phyloP scores from a whole-genome alignment of 1,139 yeast genomes.

The Candida freyschussii region DNA sequence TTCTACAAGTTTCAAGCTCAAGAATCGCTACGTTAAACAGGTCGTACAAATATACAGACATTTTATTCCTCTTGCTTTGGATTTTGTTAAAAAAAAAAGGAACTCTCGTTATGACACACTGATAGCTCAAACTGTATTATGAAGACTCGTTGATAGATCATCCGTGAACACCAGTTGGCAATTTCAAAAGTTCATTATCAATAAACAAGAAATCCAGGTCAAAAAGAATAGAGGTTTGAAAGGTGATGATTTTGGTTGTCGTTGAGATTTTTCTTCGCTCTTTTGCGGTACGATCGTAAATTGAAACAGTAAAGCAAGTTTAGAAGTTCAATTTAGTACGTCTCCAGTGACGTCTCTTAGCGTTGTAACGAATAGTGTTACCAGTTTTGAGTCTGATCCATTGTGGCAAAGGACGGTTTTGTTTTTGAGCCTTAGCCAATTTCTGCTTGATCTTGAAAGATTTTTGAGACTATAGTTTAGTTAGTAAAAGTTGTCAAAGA shows the following conservation, averaged over 20 bases:
- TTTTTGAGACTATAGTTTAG: conserved; percentile 74
- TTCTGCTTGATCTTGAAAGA: conserved; percentile 97
- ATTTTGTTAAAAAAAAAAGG: no score
- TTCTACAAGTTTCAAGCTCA: no score
- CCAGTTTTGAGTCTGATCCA: conserved; percentile 99
- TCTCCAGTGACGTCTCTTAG: conserved; percentile 99
- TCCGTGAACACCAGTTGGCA: no score
- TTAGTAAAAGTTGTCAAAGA: no score
- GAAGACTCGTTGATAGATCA: no score
- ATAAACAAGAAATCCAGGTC: background rate
- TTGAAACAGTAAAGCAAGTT: conserved; percentile 29
- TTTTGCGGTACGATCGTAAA: no score
- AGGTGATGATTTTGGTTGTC: conserved; percentile 2
- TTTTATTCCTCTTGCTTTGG: no score
- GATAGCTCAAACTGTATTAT: no score
- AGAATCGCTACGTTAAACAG: no score
- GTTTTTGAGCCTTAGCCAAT: conserved; percentile 98
- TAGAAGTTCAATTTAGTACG: conserved; percentile 98
- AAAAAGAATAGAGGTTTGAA: background rate
- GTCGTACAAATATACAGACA: no score
- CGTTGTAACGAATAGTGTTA: conserved; percentile 98
- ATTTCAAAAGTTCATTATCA: no score
- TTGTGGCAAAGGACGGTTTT: conserved; percentile 99
- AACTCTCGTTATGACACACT: no score
- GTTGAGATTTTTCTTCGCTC: conserved; percentile 6